These are phyloP conservation scores for Breviolum minutum DNA, from an alignment of 73 alveolate genomes.

Conservation along the genomic window DNA sequence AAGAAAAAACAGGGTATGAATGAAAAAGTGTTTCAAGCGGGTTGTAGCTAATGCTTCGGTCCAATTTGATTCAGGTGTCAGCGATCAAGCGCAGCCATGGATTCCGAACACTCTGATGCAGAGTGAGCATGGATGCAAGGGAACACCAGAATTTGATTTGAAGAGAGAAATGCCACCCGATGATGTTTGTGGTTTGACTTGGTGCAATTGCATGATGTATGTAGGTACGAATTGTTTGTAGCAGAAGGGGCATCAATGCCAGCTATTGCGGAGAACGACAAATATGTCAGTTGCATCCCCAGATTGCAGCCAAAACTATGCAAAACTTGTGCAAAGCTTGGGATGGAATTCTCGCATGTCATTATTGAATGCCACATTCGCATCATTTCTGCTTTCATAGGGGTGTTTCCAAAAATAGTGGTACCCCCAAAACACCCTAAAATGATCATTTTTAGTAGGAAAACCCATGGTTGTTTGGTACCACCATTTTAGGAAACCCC, in stretches of 20 bases:
- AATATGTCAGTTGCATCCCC: neutral
- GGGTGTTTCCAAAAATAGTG: no score
- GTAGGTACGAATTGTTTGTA: constrained; percentile 20
- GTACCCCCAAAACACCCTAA: no score
- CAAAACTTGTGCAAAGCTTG: neutral
- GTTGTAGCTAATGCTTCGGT: neutral
- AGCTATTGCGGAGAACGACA: neutral
- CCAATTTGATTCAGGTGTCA: neutral
- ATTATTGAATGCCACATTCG: neutral
- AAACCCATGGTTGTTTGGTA: no score
- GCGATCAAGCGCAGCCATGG: constrained; percentile 9
- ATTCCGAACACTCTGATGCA: constrained; percentile 18
- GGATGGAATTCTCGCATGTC: neutral
- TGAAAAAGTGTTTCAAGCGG: neutral
- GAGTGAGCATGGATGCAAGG: neutral
- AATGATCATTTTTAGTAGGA: no score
- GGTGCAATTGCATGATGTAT: neutral
- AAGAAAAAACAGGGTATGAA: neutral
- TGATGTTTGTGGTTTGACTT: neutral
- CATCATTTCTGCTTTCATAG: neutral
- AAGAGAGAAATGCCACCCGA: neutral
- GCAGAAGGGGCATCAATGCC: constrained; percentile 40
- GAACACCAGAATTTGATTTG: neutral
- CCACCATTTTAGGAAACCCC: no score
- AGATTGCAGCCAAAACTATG: neutral